Base-by-base conservation (phyloP, 805 yeast species). In the Helenozyma rhizophorensis region DNA sequence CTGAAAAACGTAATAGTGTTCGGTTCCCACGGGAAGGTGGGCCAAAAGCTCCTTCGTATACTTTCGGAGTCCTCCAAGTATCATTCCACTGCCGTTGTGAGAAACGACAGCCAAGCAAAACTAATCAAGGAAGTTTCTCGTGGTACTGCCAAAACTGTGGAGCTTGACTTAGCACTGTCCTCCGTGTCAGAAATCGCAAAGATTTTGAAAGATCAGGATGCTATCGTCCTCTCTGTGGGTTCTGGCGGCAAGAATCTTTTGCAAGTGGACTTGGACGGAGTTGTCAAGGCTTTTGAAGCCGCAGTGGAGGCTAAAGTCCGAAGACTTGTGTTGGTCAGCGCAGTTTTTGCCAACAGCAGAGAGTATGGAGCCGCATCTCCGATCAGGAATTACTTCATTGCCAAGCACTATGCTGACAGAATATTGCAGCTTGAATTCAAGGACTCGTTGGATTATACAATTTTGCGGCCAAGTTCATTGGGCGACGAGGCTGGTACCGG, bases 21-120 rank as follows among this genome's bases (percentile, higher is more conserved):
- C 33, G 85, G 85, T 24, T 80, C 82, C 14, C 75, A 76, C 50
- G 84, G 84, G 21, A 70, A 69, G 37, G 67, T 78, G n/a, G 85
- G 78, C 24, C 66, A 71, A 36, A 48, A 56, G 2, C 43, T 78
- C 9, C 49, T 75, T 9, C 37, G 54, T n/a, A 52, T 63, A 26
- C 40, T 56, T 63, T 15, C 57, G 48, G 33, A 39, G 14, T 13
- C 42, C 36, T 16, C 39, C 30, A 28, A 34, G 23, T 27, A 27
- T 25, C 36, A 58, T 50, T 43, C 70, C 50, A 45, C 67, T 40
- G 45, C 75, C 65, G 30, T 54, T 60, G 66, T 75, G 22, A 59
- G 84, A 35, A 62, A 57, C 32, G 44, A 54, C 4, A 66, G 60
- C n/a, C 83, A 78, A 36, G 60, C 51, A 4, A 45, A 53, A 1